Evolutionary conservation across 352 stramenopile genomes (phyloP).

Genomic region (Globisporangium uncinulatum): DNA sequence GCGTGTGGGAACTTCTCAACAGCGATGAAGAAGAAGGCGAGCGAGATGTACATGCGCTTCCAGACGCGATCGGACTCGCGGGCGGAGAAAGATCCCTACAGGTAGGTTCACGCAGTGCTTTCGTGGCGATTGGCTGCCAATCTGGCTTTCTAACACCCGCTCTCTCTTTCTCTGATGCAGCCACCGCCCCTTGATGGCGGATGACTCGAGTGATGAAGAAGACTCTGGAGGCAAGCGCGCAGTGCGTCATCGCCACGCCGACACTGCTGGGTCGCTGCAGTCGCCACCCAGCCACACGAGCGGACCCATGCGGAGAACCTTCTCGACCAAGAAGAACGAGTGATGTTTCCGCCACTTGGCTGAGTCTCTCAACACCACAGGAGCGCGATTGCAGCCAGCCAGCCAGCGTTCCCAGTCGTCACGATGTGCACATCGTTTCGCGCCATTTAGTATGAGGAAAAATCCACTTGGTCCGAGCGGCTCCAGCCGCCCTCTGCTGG

Average conservation of each 20-base stretch:
- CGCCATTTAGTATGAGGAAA: constrained; percentile 44
- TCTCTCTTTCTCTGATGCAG: constrained; percentile 20
- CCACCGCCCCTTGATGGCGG: constrained; percentile 63
- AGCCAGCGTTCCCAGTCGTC: not conserved
- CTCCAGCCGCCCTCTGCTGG: constrained; percentile 32
- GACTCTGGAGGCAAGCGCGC: constrained; percentile 30
- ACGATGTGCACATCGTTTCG: not conserved
- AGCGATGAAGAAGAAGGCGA: constrained; percentile 79
- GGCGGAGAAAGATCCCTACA: constrained; percentile 52
- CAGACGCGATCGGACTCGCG: constrained; percentile 57
- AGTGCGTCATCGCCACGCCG: constrained; percentile 36
- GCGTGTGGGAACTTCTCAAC: constrained; percentile 1
- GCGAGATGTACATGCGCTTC: constrained; percentile 82
- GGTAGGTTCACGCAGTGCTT: constrained; percentile 18
- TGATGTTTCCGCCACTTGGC: constrained; percentile 16
- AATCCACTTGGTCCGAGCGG: constrained; percentile 70
- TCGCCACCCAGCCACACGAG: constrained; percentile 19
- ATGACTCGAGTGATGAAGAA: constrained; percentile 70
- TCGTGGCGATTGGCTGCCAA: not conserved
- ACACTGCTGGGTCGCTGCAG: constrained; percentile 12
- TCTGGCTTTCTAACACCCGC: not conserved
- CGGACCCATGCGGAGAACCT: constrained; percentile 19
- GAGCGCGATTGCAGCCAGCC: not conserved
- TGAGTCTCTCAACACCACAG: not conserved
- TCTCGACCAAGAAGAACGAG: constrained; percentile 57